Base-by-base conservation (phyloP, 495 filamentous ascomycete genomes). In the Hyaloscypha finlandica region DNA sequence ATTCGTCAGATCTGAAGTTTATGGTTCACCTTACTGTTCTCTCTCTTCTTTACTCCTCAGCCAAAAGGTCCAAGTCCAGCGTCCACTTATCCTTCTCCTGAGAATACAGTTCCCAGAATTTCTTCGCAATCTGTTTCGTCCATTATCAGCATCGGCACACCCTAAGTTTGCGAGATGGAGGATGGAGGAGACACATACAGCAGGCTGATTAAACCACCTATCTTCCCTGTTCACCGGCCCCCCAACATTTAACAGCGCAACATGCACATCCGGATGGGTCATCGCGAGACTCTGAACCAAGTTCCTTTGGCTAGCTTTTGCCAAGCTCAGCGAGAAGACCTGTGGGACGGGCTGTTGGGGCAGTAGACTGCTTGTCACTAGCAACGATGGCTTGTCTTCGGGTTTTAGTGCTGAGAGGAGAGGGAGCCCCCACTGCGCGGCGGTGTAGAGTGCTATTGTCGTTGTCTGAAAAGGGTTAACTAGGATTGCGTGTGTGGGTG, bases 281-380 rank as follows among this genome's bases (percentile, higher is more conserved):
- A 71, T 57, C 31, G 69, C 58, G 55, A 82, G 62, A 39, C 69
- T 75, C 63, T 74, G 68, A 56, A 78, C 73, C 55, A 81, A 60
- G 65, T 77, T 81, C 25, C 74, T 64, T 65, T 82, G 80, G 12
- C 78, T 73, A 0, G 78, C 77, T 71, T 82, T 82, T 45, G 68
- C 73, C 22, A 82, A 64, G 19, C 75, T 77, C 22, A 82, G 72
- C 0, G 77, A 71, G 58, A 82, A 80, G 22, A 81, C 64, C 42
- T 74, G 62, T 9, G 77, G 79, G 35, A 76, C 66, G 0, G 79
- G 79, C 20, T 75, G 51, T 35, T 70, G 63, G 48, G 74, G 74
- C 25, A 81, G 70, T 19, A 71, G 67, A 63, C 72, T 72, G 66
- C 74, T 77, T 9, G 78, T 79, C 3, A 80, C 75, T 19, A 80